Evolutionary conservation across 1,284 basidiomycete genomes (phyloP).

Genomic region (Ceratobasidium theobromae): DNA sequence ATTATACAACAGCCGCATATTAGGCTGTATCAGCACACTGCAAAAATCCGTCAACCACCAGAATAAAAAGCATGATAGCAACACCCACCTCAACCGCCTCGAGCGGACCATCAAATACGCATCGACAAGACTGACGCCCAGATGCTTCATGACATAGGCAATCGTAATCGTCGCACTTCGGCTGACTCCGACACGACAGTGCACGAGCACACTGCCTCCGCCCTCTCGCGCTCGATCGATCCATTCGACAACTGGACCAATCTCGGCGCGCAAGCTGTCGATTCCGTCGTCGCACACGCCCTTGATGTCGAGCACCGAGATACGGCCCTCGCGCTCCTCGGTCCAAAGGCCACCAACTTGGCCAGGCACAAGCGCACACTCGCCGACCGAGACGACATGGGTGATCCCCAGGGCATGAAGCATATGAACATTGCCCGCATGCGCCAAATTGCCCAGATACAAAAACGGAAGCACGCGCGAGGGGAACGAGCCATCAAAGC

Average conservation of each 20-base stretch:
- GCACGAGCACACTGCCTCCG: constrained; percentile 90
- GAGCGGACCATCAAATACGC: constrained; percentile 90
- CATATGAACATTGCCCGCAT: constrained; percentile 94
- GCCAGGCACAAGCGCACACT: constrained; percentile 74
- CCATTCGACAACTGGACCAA: constrained; percentile 87
- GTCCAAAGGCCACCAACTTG: constrained; percentile 76
- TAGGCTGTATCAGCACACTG: constrained; percentile 77
- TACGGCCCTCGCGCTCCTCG: constrained; percentile 82
- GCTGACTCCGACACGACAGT: constrained; percentile 94
- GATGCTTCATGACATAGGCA: constrained; percentile 95
- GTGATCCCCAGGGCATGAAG: constrained; percentile 94
- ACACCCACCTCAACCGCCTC: constrained; percentile 58
- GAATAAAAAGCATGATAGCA: constrained; percentile 39
- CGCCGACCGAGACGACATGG: constrained; percentile 96
- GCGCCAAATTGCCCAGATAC: constrained; percentile 95
- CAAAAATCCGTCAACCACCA: constrained; percentile 48
- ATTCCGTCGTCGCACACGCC: constrained; percentile 94
- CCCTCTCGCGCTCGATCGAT: constrained; percentile 81
- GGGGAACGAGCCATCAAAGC: constrained; percentile 96
- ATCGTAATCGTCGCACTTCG: constrained; percentile 94
- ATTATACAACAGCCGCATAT: constrained; percentile 90
- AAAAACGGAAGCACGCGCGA: constrained; percentile 91
- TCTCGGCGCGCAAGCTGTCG: constrained; percentile 86
- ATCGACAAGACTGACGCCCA: constrained; percentile 84
- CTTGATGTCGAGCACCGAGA: constrained; percentile 87